Base-by-base conservation (phyloP, 257 asterid genomes). In the Capsicum baccatum region DNA sequence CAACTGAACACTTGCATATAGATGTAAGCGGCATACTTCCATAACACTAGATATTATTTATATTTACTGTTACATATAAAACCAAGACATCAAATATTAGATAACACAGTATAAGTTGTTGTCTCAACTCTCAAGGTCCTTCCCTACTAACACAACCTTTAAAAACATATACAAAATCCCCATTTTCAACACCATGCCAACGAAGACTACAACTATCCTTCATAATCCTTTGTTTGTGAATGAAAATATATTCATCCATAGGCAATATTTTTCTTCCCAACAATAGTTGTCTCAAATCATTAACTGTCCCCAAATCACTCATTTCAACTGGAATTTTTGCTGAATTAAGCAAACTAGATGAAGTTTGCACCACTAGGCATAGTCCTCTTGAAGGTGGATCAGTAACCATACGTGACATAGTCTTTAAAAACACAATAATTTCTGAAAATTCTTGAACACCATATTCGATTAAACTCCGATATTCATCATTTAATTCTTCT, bases 161-260 rank as follows among this genome's bases (percentile, higher is more conserved):
- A 42, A 94, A 93, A 60, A 94, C 93, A 83, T 91, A 94, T 52
- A 94, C 84, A 48, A 66, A 89, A 82, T 93, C 97, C 12, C 93
- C 93, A 86, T 81, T 87, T 84, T 91, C 92, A n/a, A 92, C 97
- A 1, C 98, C 97, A 86, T 93, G 98, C 98, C 97, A 94, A 55
- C 98, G 92, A 0, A 94, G 89, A 85, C 92, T 93, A 81, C 92
- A 91, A 70, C 71, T 89, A 4, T 88, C 95, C 1, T 92, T 80
- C 98, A 93, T 93, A 8, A 94, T 91, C 85, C 97, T 90, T 86
- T 94, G 98, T 62, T 92, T 93, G 33, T 94, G 98, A 68, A 93
- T 91, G 60, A 93, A 91, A 83, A 94, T 92, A 84, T 94, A 94
- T 7, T 92, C 98, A 86, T 94, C 97, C 12, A n/a, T 71, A 3